Evolutionary conservation across 345 rosid species (phyloP), one percentile per base, ranked within the genome.

Genomic region (Litchi chinensis): DNA sequence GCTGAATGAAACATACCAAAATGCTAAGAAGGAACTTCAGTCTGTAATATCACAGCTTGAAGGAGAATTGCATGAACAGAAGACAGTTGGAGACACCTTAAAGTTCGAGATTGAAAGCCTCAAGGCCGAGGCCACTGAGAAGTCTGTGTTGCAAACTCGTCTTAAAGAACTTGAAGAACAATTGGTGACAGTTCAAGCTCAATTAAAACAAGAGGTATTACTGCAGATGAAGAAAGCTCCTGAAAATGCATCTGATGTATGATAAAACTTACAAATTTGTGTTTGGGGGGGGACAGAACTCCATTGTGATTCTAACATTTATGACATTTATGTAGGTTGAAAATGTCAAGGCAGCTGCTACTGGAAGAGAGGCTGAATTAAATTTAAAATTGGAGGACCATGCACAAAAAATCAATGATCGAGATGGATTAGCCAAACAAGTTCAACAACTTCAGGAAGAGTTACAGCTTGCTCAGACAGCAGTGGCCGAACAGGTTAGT

Each of bases 21-120:
- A 84, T 80, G 79, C 93, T 28, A 93, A 89, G 88, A 86, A 79
- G 63, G 98, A 94, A 79, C 93, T 91, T 83, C 93, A 93, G 15
- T 85, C 93, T 41, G 77, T 83, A 71, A 84, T 91, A 28, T 59
- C 71, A 70, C 90, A 89, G 89, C 91, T 91, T 75, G 89, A 94
- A 79, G 95, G 79, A 83, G 83, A 87, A 78, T 76, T 90, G 37
- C 82, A 85, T 74, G 90, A 83, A 76, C 86, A 86, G 59, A 86
- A 90, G 57, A 84, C 81, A 71, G 86, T 54, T n/a, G 86, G 86
- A 64, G 86, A 85, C 68, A 60, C 85, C 77, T 71, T 89, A 65
- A 83, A 81, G 76, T 56, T 82, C 3, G 89, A 91, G 85, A 87
- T 86, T 22, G 88, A 78, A 76, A 82, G 74, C 82, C 93, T 93